Percentiles rank a stretch among this genome's conserved stretches.
Evolutionary conservation across 2,329 filamentous ascomycete species (phyloP).

Genomic region (Cercospora sojina): DNA sequence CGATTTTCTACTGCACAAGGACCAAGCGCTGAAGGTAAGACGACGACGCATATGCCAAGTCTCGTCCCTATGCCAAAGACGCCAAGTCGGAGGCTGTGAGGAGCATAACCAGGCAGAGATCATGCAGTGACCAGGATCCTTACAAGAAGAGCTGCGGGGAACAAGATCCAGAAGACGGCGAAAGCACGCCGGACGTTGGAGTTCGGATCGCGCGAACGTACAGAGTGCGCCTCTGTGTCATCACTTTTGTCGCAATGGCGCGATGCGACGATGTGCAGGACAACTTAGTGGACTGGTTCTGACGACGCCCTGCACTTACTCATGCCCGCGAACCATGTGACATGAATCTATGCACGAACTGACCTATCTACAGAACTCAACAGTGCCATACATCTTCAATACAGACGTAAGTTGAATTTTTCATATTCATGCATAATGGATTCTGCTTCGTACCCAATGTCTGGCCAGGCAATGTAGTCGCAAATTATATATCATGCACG

Average conservation of each 20-base stretch:
- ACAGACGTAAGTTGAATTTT: constrained; percentile 52
- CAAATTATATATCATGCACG: not conserved
- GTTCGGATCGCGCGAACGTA: not conserved
- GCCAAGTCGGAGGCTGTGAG: constrained; percentile 1
- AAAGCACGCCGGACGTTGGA: not conserved
- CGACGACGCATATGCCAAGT: constrained; percentile 11
- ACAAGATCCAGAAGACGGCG: not conserved
- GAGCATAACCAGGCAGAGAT: not conserved
- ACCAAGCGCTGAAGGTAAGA: constrained; percentile 27
- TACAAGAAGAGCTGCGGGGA: not conserved
- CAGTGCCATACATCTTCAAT: constrained; percentile 84
- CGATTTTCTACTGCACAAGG: constrained; percentile 25
- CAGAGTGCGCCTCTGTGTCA: not conserved
- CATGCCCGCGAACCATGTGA: not conserved
- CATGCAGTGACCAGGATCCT: constrained; percentile 2
- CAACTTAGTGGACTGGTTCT: not conserved
- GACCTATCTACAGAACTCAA: constrained; percentile 61
- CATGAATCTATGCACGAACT: not conserved
- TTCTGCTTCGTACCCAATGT: not conserved
- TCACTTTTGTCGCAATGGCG: not conserved
- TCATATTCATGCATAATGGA: not conserved
- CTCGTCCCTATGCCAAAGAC: not conserved
- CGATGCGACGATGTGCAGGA: not conserved
- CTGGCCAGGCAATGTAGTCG: not conserved
- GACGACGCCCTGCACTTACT: not conserved